These are phyloP conservation scores for Aspergillus ellipticus DNA, from an alignment of 495 filamentous ascomycete genomes.

Conservation along the genomic window DNA sequence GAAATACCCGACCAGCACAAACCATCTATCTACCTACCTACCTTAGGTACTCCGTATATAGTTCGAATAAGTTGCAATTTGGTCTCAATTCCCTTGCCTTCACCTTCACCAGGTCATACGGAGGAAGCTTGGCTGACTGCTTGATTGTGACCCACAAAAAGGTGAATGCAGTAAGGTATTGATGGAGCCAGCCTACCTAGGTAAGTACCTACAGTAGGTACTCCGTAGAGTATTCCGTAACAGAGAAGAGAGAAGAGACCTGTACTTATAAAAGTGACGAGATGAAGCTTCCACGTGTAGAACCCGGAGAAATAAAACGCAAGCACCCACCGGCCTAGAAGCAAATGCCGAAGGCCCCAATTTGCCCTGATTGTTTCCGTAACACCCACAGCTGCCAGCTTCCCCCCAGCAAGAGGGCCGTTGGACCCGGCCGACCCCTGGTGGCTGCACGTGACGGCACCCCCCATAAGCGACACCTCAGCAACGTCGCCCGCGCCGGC, in stretches of 20 bases:
- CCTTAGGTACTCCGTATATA: no score
- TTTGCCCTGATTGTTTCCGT: not conserved
- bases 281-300: not conserved
- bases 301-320: not conserved
- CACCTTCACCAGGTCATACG: no score
- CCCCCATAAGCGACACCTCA: conserved; percentile 48
- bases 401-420: not conserved
- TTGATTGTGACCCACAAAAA: no score
- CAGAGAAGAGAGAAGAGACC: not conserved
- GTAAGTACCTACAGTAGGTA: no score
- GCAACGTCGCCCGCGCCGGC: conserved; percentile 37
- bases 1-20: no score
- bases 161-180: no score
- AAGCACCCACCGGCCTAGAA: not conserved
- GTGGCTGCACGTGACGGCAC: conserved; percentile 32
- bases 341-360: not conserved
- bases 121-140: no score
- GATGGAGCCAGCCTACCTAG: no score
- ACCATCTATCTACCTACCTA: no score
- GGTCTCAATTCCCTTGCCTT: no score
- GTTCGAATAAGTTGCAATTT: no score
- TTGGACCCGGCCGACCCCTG: not conserved
- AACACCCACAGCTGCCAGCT: not conserved
- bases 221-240: no score
- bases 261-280: not conserved